phyloP scores from a whole-genome alignment of 2,329 filamentous ascomycete genomes.

The Calonectria ilicicola region DNA sequence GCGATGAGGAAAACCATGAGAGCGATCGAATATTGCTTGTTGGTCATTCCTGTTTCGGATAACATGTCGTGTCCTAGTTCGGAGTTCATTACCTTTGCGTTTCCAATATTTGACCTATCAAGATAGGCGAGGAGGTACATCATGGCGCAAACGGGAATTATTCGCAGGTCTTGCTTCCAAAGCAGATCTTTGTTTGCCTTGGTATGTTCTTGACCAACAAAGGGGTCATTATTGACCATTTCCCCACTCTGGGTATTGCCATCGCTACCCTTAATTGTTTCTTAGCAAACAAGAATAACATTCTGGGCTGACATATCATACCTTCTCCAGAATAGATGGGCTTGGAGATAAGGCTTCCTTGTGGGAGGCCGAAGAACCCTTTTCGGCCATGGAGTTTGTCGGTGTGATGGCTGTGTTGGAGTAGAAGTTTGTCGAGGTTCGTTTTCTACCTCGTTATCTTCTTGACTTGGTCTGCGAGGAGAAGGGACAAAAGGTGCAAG shows the following conservation, averaged over 20 bases:
- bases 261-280: no score
- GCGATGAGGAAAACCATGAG: background rate
- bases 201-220: background rate
- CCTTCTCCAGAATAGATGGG: no score
- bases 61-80: background rate
- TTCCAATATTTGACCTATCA: background rate
- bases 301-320: no score
- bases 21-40: background rate
- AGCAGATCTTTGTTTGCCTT: background rate
- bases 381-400: background rate
- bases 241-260: no score
- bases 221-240: background rate
- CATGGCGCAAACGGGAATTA: background rate
- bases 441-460: no score
- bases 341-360: background rate
- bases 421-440: no score
- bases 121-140: background rate
- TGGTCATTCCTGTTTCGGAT: background rate
- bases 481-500: no score
- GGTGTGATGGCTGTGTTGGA: no score
- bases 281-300: no score
- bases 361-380: background rate
- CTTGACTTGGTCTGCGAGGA: no score
- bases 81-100: background rate
- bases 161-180: background rate